Conservation (phyloP, 441 rosid species). For the Capsella rubella region DNA sequence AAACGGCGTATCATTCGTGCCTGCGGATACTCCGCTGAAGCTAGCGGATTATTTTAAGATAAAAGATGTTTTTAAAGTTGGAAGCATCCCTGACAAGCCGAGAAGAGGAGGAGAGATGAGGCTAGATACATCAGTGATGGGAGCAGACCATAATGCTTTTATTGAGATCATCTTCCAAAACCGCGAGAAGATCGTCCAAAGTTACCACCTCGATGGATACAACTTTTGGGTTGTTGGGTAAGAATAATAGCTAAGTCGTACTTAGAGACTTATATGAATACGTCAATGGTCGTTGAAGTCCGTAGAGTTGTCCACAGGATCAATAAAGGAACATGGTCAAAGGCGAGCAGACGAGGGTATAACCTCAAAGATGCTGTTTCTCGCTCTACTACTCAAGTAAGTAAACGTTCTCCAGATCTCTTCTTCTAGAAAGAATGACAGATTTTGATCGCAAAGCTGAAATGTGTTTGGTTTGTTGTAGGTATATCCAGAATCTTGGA, state of each 20-base stretch:
- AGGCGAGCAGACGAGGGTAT: slow-evolving; percentile 54
- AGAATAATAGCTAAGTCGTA: neutral
- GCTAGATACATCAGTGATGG: slow-evolving; percentile 65
- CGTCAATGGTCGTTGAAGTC: neutral
- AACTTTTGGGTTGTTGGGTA: slow-evolving; percentile 80
- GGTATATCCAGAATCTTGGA: slow-evolving; percentile 80
- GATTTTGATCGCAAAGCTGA: neutral
- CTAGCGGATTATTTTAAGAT: slow-evolving; percentile 59
- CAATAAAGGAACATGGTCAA: slow-evolving; percentile 63
- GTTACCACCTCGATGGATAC: slow-evolving; percentile 69
- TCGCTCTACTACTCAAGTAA: slow-evolving; percentile 64
- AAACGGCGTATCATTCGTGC: slow-evolving; percentile 54
- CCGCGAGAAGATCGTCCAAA: slow-evolving; percentile 55
- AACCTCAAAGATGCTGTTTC: slow-evolving; percentile 66
- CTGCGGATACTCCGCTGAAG: slow-evolving; percentile 61
- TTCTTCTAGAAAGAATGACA: neutral
- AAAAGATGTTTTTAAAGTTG: slow-evolving; percentile 53
- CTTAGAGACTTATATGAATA: neutral
- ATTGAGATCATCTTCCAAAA: slow-evolving; percentile 63
- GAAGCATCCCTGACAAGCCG: slow-evolving; percentile 58
- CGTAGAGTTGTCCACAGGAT: slow-evolving; percentile 48
- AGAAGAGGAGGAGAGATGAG: slow-evolving; percentile 34
- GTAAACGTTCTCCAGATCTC: neutral
- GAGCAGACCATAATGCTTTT: slow-evolving; percentile 53
- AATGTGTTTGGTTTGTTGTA: slow-evolving; percentile 33